These are phyloP conservation scores for Hymenochaete sp. DNA, from an alignment of 1,284 basidiomycete genomes.

Conservation along the genomic window DNA sequence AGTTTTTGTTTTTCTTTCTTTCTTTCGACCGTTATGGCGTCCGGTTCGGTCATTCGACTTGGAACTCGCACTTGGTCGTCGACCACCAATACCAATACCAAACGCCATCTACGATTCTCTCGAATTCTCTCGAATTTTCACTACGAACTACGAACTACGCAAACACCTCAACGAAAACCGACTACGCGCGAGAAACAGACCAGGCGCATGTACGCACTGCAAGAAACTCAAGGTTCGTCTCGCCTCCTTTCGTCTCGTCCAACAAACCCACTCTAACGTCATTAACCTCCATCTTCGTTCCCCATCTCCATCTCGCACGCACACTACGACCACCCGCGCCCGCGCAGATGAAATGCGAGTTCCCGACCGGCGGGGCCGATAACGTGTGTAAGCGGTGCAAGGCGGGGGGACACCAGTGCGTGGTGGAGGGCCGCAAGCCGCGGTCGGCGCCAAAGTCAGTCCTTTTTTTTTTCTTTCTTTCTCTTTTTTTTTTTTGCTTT, in stretches of 20 bases:
- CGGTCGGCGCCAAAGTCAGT: conserved; percentile 72
- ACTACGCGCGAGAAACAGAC: conserved; percentile 35
- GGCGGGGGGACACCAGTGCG: conserved; percentile 57
- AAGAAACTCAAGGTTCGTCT: conserved; percentile 71
- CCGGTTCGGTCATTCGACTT: conserved; percentile 2
- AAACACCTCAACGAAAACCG: no score
- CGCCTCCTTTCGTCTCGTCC: neutral
- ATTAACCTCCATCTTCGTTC: conserved; percentile 10
- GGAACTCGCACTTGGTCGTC: neutral
- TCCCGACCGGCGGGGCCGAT: conserved; percentile 53
- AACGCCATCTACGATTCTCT: neutral
- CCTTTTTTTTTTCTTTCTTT: conserved; percentile 17
- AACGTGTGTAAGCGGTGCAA: conserved; percentile 68
- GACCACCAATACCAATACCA: neutral
- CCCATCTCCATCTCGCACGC: no score
- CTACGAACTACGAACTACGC: neutral
- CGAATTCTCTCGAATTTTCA: neutral
- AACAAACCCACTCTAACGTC: conserved; percentile 4
- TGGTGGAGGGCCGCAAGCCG: conserved; percentile 72
- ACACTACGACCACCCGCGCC: no score
- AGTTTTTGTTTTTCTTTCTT: neutral
- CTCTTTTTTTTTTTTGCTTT: neutral
- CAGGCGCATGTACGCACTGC: conserved; percentile 73
- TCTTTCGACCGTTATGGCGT: neutral
- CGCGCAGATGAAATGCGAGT: conserved; percentile 76